Evolutionary conservation across 1,284 basidiomycete species (phyloP), one percentile per base, ranked within the genome.

Genomic region (Tilletia indica): DNA sequence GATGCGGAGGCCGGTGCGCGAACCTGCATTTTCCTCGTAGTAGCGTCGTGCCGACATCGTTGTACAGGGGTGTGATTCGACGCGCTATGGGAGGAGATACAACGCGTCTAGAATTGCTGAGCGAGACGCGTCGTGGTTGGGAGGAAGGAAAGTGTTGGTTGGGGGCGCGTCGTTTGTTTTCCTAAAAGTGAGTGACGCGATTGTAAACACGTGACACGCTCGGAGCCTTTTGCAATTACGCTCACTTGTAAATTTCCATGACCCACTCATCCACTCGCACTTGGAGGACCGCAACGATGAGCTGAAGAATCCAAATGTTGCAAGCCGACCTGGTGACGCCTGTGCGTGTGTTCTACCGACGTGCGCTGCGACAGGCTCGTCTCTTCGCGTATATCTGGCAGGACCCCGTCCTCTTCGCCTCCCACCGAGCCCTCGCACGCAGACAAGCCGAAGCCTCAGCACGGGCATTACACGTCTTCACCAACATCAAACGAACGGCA

Each of bases 1-100:
- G 14, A 81, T 78, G 12, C 77, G 75, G 21, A 85, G 74, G 34
- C 82, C 82, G 21, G 82, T 84, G 21, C 82, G 77, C 31, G 80
- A 77, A 9, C 82, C 82, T 3, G 82, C 76, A 11, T 80, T 80
- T 11, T 77, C 73, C 64, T 80, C 80, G 47, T 83, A 80, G 72
- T 78, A 84, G 48, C 80, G 76, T 8, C 79, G 78, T 31, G 77
- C 56, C 19, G 51, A 69, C 38, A 61, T 70, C 63, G 69, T 73
- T 31, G 25, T n/a, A n/a, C n/a, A n/a, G n/a, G n/a, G n/a, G 39
- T 47, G 64, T 39, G 47, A 12, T 54, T 8, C 51, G n/a, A 14
- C 9, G 8, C 31, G 51, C 51, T n/a, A 54, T 12, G 14, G 16
- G n/a, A 38, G 19, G 9, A 9, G 19, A 67, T 39, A 25, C 14